Conservation (phyloP, 768 basidiomycete genomes). For the Trametes coccinea region DNA sequence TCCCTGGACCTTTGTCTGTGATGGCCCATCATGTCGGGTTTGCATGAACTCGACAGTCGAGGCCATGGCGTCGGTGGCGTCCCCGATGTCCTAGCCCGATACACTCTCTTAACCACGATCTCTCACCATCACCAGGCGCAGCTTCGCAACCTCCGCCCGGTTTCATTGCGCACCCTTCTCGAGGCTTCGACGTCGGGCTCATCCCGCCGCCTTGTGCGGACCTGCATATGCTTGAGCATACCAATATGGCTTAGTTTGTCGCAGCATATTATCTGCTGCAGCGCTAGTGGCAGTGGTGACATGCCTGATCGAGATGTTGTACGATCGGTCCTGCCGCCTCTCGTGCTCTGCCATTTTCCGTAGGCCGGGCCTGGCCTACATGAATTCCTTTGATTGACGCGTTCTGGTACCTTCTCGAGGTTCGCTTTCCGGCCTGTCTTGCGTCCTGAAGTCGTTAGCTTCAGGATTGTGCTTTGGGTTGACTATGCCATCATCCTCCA, state of each 20-base stretch:
- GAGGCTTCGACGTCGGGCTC: not conserved
- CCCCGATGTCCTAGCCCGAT: not conserved
- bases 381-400: too few relatives aligned
- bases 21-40: not conserved
- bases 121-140: not conserved
- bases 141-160: not conserved
- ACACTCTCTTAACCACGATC: not conserved
- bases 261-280: too few relatives aligned
- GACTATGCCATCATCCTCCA: too few relatives aligned
- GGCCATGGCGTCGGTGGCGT: conserved; percentile 6
- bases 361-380: too few relatives aligned
- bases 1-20: not conserved
- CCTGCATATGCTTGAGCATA: not conserved
- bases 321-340: not conserved
- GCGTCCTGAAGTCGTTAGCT: too few relatives aligned
- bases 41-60: not conserved
- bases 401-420: too few relatives aligned
- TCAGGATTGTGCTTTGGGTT: too few relatives aligned
- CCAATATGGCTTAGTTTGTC: not conserved
- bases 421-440: too few relatives aligned
- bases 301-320: not conserved
- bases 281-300: not conserved
- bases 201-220: not conserved
- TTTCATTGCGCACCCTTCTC: not conserved
- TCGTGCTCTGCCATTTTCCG: not conserved